phyloP scores from a whole-genome alignment of 148 eudicot genomes.

The Silene conica region DNA sequence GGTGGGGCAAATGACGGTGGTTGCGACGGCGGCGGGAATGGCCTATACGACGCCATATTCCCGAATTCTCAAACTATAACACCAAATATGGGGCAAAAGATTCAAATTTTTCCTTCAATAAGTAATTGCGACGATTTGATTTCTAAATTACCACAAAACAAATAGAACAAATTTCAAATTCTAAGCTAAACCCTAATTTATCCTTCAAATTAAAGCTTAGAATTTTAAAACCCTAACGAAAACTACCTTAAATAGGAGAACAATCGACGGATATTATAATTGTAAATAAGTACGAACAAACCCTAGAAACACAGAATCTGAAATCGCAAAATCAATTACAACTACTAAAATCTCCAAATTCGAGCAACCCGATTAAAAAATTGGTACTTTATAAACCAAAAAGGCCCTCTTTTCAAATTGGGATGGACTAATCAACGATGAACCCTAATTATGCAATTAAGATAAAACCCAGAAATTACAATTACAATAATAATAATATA shows the following conservation, averaged over 20 bases:
- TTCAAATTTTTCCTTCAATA: neutral
- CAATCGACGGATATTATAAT: neutral
- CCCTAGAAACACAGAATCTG: neutral
- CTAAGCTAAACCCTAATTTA: slow-evolving; percentile 2
- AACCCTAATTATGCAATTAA: neutral
- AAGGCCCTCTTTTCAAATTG: neutral
- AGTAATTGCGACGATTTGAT: neutral
- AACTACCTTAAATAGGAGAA: no score
- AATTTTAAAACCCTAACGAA: neutral
- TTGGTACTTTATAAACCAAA: no score
- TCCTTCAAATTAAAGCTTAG: neutral
- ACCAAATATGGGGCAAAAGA: neutral
- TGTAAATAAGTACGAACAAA: neutral
- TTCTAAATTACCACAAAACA: slow-evolving; percentile 1
- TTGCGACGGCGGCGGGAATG: slow-evolving; percentile 51
- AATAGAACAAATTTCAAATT: neutral
- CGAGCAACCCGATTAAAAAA: no score
- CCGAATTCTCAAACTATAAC: slow-evolving; percentile 13
- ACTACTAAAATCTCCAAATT: neutral
- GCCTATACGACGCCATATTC: slow-evolving; percentile 80
- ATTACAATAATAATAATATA: neutral
- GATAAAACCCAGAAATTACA: slow-evolving; percentile 10
- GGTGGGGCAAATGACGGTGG: slow-evolving; percentile 46
- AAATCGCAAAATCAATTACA: neutral
- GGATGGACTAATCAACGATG: neutral